These are phyloP conservation scores for Larix sibirica DNA, from an alignment of 83 land plant genomes.

Conservation along the genomic window DNA sequence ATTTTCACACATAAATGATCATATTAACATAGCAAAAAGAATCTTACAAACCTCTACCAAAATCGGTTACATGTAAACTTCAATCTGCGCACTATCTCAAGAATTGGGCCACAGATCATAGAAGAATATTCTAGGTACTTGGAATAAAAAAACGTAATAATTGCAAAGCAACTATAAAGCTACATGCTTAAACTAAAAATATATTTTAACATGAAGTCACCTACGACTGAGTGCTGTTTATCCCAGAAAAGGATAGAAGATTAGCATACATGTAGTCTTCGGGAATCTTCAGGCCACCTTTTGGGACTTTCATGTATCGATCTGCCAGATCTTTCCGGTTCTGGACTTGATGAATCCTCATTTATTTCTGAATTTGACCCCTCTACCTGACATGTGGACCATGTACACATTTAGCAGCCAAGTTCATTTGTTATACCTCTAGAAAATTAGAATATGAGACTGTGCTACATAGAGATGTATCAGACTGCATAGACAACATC, in stretches of 20 bases:
- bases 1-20: neutral
- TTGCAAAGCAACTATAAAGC: neutral
- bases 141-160: neutral
- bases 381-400: constrained; percentile 37
- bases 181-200: constrained; percentile 3
- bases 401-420: neutral
- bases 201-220: constrained; percentile 17
- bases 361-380: constrained; percentile 30
- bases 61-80: neutral
- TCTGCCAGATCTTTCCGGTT: constrained; percentile 29
- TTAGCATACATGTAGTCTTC: constrained; percentile 20
- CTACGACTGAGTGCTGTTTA: neutral
- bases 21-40: neutral
- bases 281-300: constrained; percentile 47
- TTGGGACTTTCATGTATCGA: constrained; percentile 28
- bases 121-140: neutral
- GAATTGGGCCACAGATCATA: neutral
- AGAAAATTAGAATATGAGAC: neutral
- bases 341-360: constrained; percentile 22
- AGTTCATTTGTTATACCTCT: neutral
- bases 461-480: neutral
- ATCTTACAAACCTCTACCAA: neutral
- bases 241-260: constrained; percentile 15
- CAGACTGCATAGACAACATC: neutral
- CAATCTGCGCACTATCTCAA: neutral